Evolutionary conservation across 2,329 filamentous ascomycete species (phyloP).

Genomic region (Reticulascus tulasneorum): DNA sequence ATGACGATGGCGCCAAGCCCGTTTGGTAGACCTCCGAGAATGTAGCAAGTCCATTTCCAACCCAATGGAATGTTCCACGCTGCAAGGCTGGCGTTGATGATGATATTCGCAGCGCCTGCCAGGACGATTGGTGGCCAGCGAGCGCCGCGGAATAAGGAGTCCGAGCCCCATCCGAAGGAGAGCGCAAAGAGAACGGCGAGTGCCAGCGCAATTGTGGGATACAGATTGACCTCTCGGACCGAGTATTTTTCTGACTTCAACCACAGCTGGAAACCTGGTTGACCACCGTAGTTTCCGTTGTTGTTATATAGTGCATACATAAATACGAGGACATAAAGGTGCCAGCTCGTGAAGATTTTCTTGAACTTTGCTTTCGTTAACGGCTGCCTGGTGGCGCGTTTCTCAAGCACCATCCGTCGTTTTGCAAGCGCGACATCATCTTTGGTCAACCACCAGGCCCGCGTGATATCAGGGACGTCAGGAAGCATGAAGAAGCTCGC

Average conservation of each 20-base stretch:
- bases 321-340: slow-evolving; percentile 15
- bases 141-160: slow-evolving; percentile 9
- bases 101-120: slow-evolving; percentile 6
- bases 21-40: slow-evolving; percentile 18
- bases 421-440: slow-evolving; percentile 7
- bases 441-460: slow-evolving; percentile 2
- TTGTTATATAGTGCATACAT: slow-evolving; percentile 13
- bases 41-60: not conserved
- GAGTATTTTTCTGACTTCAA: slow-evolving; percentile 20
- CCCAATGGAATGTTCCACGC: not conserved
- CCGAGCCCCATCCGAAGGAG: slow-evolving; percentile 18
- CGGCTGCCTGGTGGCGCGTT: slow-evolving; percentile 10
- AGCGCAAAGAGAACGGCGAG: slow-evolving; percentile 15
- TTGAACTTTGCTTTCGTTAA: slow-evolving; percentile 14
- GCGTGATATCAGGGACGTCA: slow-evolving; percentile 8
- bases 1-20: slow-evolving; percentile 32
- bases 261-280: slow-evolving; percentile 18
- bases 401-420: slow-evolving; percentile 10
- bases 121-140: slow-evolving; percentile 5
- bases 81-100: not conserved
- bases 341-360: slow-evolving; percentile 13
- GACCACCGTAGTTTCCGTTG: not conserved
- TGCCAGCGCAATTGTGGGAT: slow-evolving; percentile 19
- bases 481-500: slow-evolving; percentile 8
- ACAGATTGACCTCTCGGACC: slow-evolving; percentile 18